These are phyloP conservation scores for Pterulicium gracile DNA, from an alignment of 1,284 basidiomycete species.

Conservation along the genomic window DNA sequence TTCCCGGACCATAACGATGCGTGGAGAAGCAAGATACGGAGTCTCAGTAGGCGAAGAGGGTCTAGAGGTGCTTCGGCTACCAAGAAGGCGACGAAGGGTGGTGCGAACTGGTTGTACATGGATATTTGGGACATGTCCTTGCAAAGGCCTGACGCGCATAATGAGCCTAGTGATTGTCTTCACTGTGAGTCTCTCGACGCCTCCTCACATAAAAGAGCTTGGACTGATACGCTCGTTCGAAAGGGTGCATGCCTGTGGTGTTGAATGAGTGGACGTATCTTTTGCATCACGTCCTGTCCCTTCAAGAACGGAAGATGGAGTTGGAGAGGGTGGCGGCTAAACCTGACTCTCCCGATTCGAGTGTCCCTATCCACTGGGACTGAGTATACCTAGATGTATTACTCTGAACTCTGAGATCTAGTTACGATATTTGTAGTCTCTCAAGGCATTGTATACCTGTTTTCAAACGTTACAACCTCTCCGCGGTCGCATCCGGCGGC, in stretches of 20 bases:
- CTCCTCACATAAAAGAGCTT: no score
- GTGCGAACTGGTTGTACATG: not conserved
- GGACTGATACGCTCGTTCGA: no score
- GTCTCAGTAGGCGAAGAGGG: conserved; percentile 12
- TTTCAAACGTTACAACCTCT: not conserved
- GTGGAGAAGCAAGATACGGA: conserved; percentile 15
- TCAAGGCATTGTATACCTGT: no score
- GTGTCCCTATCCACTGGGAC: not conserved
- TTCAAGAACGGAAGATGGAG: not conserved
- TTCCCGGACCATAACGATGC: conserved; percentile 18
- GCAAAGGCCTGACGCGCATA: not conserved
- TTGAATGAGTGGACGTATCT: conserved; percentile 1
- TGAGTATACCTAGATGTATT: no score
- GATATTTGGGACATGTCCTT: conserved; percentile 1
- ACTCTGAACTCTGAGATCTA: no score
- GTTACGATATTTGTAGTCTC: no score
- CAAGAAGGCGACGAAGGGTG: not conserved
- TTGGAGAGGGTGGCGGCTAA: not conserved
- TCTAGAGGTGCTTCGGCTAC: not conserved
- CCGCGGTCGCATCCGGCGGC: no score
- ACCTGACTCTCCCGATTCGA: no score
- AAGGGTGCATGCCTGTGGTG: conserved; percentile 1
- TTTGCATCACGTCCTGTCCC: conserved; percentile 1
- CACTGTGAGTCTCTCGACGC: conserved; percentile 3
- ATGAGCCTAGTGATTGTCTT: conserved; percentile 2